Conservation (phyloP, 176 grass and related monocot genomes). For the Typha latifolia region DNA sequence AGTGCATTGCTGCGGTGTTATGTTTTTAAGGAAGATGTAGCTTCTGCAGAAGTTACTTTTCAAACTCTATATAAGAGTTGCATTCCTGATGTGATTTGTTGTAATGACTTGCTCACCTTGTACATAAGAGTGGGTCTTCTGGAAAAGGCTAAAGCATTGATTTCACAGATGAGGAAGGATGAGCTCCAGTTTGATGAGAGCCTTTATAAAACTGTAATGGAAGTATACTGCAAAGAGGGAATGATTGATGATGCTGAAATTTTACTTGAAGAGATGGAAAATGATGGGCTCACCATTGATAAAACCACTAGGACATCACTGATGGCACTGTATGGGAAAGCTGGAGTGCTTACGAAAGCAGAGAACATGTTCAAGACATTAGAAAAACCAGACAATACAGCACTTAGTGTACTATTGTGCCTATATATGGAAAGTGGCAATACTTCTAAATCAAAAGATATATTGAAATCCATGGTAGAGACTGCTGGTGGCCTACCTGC, state of each 20-base stretch:
- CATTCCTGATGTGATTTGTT: constrained; percentile 42
- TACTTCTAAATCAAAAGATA: constrained; percentile 19
- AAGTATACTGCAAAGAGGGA: constrained; percentile 62
- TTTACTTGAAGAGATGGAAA: constrained; percentile 49
- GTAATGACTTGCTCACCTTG: constrained; percentile 55
- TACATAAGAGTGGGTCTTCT: constrained; percentile 58
- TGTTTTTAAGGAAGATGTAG: constrained; percentile 52
- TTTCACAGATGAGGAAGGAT: constrained; percentile 40
- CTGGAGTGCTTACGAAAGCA: constrained; percentile 33
- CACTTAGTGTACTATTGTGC: constrained; percentile 25
- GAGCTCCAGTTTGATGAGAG: constrained; percentile 40
- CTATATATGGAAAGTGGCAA: constrained; percentile 27
- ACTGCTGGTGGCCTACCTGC: constrained; percentile 33
- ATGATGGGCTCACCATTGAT: constrained; percentile 23
- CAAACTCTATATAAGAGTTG: constrained; percentile 32
- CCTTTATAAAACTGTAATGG: constrained; percentile 61
- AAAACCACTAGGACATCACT: constrained; percentile 33
- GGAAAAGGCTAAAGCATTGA: constrained; percentile 56
- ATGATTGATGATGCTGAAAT: constrained; percentile 42
- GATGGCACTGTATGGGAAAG: constrained; percentile 50
- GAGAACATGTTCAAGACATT: constrained; percentile 26
- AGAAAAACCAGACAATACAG: constrained; percentile 19
- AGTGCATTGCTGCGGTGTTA: constrained; percentile 61
- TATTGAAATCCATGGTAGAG: constrained; percentile 45
- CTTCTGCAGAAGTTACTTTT: constrained; percentile 58